Evolutionary conservation across 2,329 filamentous ascomycete species (phyloP), one percentile per base, ranked within the genome.

Genomic region (Fusarium verrucosum): DNA sequence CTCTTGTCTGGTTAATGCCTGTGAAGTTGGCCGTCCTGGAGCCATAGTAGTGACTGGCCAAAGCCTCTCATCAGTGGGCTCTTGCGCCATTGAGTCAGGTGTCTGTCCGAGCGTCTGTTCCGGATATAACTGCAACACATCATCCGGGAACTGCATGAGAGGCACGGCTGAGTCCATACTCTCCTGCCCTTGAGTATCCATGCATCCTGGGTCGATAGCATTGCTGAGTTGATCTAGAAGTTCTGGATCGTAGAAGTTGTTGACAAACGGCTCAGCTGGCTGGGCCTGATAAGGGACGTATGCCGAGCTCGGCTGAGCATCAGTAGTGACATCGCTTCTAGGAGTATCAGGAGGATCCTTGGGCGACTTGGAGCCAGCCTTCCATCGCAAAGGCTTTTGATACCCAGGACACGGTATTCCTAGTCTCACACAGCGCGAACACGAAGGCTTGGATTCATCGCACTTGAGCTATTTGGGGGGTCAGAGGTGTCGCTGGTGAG

Each of bases 371-470:
- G 65, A 43, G 14, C 40, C 54, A 22, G 40, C 60, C 6, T 65
- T 52, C 66, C 66, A 69, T 40, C 53, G 54, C 10, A 69, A 28
- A 10, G 65, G 56, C 40, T 69, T 69, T 35, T 69, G 52, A 37
- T 69, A 69, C 5, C 66, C 66, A 20, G 66, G 66, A 26, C 66
- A 69, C 16, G 66, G 62, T 13, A 69, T 69, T 5, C 66, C 66
- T 25, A 69, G 50, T 37, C 66, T 68, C n/a, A 62, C 50, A 44
- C 65, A 68, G 23, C 65, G 65, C 17, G 65, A 65, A 49, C 65
- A 68, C 20, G 33, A 35, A 7, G 65, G 65, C 51, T 63, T 68
- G 10, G 51, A 56, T 38, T 68, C 65, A 30, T 68, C 65, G 40
- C 65, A 68, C 50, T 68, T 68, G 47, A 68, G 65, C 65, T 68